Evolutionary conservation across 2,329 filamentous ascomycete species (phyloP).

Genomic region (Aspergillus fumigatiaffinis): DNA sequence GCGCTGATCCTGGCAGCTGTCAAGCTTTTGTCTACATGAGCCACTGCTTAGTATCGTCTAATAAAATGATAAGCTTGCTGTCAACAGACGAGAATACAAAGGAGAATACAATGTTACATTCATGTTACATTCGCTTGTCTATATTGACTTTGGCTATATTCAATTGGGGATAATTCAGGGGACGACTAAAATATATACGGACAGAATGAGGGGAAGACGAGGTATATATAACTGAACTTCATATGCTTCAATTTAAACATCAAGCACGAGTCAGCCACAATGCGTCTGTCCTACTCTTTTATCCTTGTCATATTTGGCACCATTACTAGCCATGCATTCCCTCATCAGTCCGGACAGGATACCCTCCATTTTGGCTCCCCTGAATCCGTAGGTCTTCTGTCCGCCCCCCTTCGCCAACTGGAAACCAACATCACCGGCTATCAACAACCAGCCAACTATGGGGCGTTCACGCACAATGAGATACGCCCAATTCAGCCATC

Average conservation of each 20-base stretch:
- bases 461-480: constrained; percentile 10
- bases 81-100: background rate
- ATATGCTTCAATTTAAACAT: background rate
- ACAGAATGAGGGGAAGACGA: too few species aligned
- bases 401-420: background rate
- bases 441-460: constrained; percentile 16
- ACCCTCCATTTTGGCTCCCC: background rate
- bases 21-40: too few species aligned
- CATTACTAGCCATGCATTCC: background rate
- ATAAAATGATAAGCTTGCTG: background rate
- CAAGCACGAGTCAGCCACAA: background rate
- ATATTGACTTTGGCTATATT: background rate
- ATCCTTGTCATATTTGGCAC: background rate
- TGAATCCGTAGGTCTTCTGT: background rate
- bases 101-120: background rate
- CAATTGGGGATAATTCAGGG: background rate
- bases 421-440: background rate
- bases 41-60: too few species aligned
- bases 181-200: too few species aligned
- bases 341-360: background rate
- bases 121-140: background rate
- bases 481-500: constrained; percentile 18
- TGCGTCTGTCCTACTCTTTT: background rate
- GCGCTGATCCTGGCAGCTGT: too few species aligned
- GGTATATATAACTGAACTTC: background rate